Conservation (phyloP, 2,329 filamentous ascomycete genomes). For the Ciborinia camelliae region DNA sequence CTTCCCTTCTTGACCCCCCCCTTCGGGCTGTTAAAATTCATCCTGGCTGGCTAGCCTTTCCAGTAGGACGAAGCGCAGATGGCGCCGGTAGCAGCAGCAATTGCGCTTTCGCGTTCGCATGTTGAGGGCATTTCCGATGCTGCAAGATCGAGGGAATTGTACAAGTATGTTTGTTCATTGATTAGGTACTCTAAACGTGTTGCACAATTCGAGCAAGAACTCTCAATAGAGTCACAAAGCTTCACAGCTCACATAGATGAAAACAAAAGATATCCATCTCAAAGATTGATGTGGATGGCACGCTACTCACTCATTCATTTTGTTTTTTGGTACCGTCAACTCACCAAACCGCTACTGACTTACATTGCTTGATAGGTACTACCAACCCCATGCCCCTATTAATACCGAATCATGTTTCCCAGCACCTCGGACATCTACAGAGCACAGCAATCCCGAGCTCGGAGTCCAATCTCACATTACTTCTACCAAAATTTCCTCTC, state of each 20-base stretch:
- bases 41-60: constrained; percentile 1
- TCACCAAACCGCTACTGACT: constrained; percentile 10
- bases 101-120: constrained; percentile 33
- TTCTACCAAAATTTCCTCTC: constrained; percentile 36
- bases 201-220: background rate
- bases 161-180: constrained; percentile 38
- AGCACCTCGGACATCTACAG: background rate
- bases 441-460: constrained; percentile 14
- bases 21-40: background rate
- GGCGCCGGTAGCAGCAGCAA: constrained; percentile 30
- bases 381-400: constrained; percentile 28
- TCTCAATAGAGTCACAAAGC: background rate
- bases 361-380: constrained; percentile 31
- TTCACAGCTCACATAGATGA: background rate
- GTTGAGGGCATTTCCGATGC: constrained; percentile 34
- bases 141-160: constrained; percentile 36
- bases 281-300: background rate
- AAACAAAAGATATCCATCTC: background rate
- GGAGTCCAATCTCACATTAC: constrained; percentile 31
- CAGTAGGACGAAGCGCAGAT: constrained; percentile 21
- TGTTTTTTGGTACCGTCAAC: no score
- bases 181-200: background rate
- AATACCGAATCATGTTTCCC: constrained; percentile 13
- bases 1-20: background rate
- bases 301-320: background rate